Base-by-base conservation (phyloP, 2,329 filamentous ascomycete genomes). In the Hymenoscyphus fraxineus region DNA sequence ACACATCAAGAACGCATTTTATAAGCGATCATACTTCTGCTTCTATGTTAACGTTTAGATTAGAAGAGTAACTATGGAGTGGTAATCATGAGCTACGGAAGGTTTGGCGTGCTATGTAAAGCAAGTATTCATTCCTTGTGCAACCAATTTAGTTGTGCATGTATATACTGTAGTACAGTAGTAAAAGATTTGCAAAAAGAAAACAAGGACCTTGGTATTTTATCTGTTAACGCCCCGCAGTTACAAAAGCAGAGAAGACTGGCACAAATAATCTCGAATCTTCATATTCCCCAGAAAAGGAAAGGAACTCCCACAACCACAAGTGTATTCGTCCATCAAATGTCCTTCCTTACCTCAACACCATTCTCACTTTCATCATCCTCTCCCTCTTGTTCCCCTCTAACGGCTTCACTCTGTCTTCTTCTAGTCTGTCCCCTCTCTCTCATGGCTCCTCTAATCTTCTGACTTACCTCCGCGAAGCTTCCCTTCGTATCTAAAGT, bases 391-490 rank as follows among this genome's bases (percentile, higher is more conserved):
- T 79, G 78, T 58, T 80, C 80, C 19, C 79, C 79, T 38, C 76
- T 77, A 67, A 61, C 76, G 68, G 62, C 75, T 71, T 67, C 71
- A 70, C 62, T 78, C 75, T 71, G 79, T 70, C 75, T 77, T 73
- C 73, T 75, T 72, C 74, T 70, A 81, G 86, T 80, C 80, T 84
- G 69, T 82, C 89, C 88, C n/a, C 91, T 80, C 76, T 93, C 88
- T 70, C 83, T 81, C 91, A 98, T 96, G 4, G 92, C 92, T 70
- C 88, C 90, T 62, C 91, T 84, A 70, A 98, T 93, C 80, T 90
- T 92, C 77, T 86, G 85, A 74, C 86, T 93, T 1, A 96, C 92
- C 77, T 96, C 89, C 63, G 94, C 89, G 66, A 97, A 86, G 1
- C 89, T 87, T 59, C 86, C 89, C 58, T 87, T 85, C 1, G 85